Base-by-base conservation (phyloP, 2,329 filamentous ascomycete genomes). In the Diplodia corticola region DNA sequence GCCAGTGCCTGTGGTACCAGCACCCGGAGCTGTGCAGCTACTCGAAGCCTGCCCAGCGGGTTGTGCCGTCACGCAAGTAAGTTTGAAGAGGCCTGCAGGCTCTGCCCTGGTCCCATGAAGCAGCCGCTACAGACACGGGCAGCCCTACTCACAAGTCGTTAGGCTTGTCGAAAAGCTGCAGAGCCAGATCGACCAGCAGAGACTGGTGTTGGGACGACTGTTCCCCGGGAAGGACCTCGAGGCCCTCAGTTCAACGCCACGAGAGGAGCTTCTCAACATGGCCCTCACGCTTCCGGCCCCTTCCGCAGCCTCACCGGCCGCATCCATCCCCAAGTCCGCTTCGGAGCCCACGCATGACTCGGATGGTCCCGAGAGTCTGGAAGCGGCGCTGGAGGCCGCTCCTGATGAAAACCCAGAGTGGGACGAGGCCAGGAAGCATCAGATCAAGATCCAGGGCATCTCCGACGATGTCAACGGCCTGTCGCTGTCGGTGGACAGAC, bases 1-100 rank as follows among this genome's bases (percentile, higher is more conserved):
- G 91, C 44, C 91, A 93, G 75, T 95, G 91, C 75, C 85, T 91
- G 67, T 93, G 91, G 76, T 93, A 92, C 75, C 88, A 91, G 66
- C 90, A 91, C 69, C 89, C 90, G 4, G 91, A 93, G 75, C 84
- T 87, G 64, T 94, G 91, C 75, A 88, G 89, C 72, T 94, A 94
- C 76, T 89, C 92, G 70, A 92, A 93, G 78, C 91, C 92, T 69
- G 85, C 90, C 17, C 89, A 91, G 76, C 83, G 90, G 68, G 87
- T 91, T 10, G 89, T 92, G 67, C 91, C 91, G 0, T 93, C 91
- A 9, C 86, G 90, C 77, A 93, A 91, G 89, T 90, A 80, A 78
- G 86, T 78, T 40, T 37, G 54, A 26, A 35, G 22, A 26, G 17
- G 37, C 13, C n/a, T n/a, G n/a, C 33, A 10, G 33, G 10, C 33